A percentile compares a stretch with the other conserved stretches of the same genome.
phyloP scores from a whole-genome alignment of 768 basidiomycete genomes.

The Mycena amicta region DNA sequence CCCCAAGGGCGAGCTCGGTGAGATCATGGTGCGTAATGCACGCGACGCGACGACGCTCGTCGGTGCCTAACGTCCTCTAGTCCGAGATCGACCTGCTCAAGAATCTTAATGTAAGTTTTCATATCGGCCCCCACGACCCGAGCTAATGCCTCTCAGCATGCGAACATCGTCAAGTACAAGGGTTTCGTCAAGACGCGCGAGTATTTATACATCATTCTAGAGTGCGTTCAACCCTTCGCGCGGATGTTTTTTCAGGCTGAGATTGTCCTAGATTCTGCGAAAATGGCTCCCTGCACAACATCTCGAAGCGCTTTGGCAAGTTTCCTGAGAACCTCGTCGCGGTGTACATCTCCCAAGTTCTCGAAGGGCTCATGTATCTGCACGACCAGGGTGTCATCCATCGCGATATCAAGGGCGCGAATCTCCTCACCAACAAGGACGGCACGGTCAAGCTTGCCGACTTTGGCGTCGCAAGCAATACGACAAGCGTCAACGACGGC shows the following conservation, averaged over 20 bases:
- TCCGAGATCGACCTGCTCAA: conserved; percentile 97
- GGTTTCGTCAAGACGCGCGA: conserved; percentile 96
- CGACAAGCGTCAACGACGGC: conserved; percentile 76
- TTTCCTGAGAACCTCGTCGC: conserved; percentile 97
- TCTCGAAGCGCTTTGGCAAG: conserved; percentile 96
- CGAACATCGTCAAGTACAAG: conserved; percentile 99
- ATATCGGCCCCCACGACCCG: conserved; percentile 10
- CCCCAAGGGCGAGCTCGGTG: conserved; percentile 88
- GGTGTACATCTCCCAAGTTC: conserved; percentile 94
- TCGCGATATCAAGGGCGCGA: conserved; percentile 98
- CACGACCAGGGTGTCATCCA: conserved; percentile 99
- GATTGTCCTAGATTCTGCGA: conserved; percentile 89
- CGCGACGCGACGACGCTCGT: conserved; percentile 23
- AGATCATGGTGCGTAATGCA: conserved; percentile 94
- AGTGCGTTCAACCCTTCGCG: conserved; percentile 62
- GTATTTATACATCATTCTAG: conserved; percentile 94
- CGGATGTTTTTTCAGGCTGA: no score
- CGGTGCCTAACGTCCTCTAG: conserved; percentile 42
- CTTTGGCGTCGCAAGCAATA: conserved; percentile 91
- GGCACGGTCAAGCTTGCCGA: conserved; percentile 98
- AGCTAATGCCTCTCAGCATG: conserved; percentile 57
- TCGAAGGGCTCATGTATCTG: conserved; percentile 94
- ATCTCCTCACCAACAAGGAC: conserved; percentile 98
- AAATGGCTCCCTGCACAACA: conserved; percentile 94
- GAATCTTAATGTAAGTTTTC: conserved; percentile 80